Evolutionary conservation across 2,329 filamentous ascomycete genomes (phyloP), one percentile per base, ranked within the genome.

Genomic region (Phaeosphaeriaceae sp.): DNA sequence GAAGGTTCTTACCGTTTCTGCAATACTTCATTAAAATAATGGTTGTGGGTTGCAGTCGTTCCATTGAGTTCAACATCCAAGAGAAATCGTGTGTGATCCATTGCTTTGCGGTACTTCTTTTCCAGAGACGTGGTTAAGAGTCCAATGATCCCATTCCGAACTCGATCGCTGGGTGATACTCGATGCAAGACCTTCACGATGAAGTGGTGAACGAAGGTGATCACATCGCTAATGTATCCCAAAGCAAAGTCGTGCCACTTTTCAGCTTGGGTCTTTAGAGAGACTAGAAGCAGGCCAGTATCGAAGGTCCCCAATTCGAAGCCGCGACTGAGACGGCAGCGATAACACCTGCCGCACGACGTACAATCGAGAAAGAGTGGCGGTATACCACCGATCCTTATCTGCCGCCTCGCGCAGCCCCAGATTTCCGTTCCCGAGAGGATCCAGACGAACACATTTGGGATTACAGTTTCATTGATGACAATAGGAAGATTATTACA

Each of bases 221-320:
- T 79, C 2, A 79, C 69, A 28, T 82, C 77, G 46, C 77, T 78
- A 6, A 83, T 72, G 49, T 86, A 83, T 0, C 72, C 74, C 0
- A 75, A 45, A 0, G 79, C 75, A 1, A 87, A 58, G 0, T 48
- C 35, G 0, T 70, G 56, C 85, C 84, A 87, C 7, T 81, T 83
- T 6, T 56, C 51, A 0, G 83, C 77, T 47, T 87, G 83, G 28
- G 78, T 75, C 21, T 77, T 76, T 65, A 87, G 84, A 0, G 75
- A 69, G 0, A 63, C 71, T 0, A 75, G 66, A 0, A 86, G 61
- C 12, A 84, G 57, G 8, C 67, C 58, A 0, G 63, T 30, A 32
- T 70, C 69, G 52, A 78, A 76, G 1, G 73, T 84, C 0, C 83
- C 83, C 0, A 87, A 51, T 42, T 85, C 81, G 13, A 81, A 79